These are phyloP conservation scores for Ceratorhiza oryzae-sativae DNA, from an alignment of 1,284 basidiomycete genomes.

Conservation along the genomic window DNA sequence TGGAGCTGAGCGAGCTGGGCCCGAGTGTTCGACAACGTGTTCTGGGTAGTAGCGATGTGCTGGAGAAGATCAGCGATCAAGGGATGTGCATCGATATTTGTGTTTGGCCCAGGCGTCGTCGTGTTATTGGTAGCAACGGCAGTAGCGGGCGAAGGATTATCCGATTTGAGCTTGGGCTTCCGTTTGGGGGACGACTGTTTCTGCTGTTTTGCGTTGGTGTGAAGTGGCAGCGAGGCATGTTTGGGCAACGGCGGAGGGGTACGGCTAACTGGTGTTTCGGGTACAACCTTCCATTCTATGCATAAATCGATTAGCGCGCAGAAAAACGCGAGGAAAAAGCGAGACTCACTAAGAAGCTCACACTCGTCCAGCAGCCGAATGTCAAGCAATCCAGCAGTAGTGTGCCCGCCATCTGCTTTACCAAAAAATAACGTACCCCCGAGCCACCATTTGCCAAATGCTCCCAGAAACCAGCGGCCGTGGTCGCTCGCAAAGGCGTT, in stretches of 20 bases:
- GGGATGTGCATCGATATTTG: slow-evolving; percentile 51
- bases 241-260: slow-evolving; percentile 84
- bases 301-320: slow-evolving; percentile 7
- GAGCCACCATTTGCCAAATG: slow-evolving; percentile 88
- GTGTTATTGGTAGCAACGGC: neutral
- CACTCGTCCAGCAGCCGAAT: slow-evolving; percentile 45
- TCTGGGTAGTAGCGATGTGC: slow-evolving; percentile 75
- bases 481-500: slow-evolving; percentile 42
- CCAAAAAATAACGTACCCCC: slow-evolving; percentile 70
- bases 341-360: slow-evolving; percentile 40
- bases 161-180: slow-evolving; percentile 19
- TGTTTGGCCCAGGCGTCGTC: slow-evolving; percentile 41
- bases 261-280: slow-evolving; percentile 59
- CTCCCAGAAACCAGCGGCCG: slow-evolving; percentile 76
- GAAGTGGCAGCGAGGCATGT: slow-evolving; percentile 76
- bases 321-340: slow-evolving; percentile 31
- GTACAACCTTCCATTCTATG: slow-evolving; percentile 27
- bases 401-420: slow-evolving; percentile 71
- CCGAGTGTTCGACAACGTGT: slow-evolving; percentile 73
- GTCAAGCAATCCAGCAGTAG: slow-evolving; percentile 40
- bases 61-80: slow-evolving; percentile 77
- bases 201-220: slow-evolving; percentile 49
- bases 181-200: slow-evolving; percentile 22
- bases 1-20: slow-evolving; percentile 78
- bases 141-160: neutral